These are phyloP conservation scores for Syzygium aromaticum DNA, from an alignment of 345 rosid species.

Conservation along the genomic window DNA sequence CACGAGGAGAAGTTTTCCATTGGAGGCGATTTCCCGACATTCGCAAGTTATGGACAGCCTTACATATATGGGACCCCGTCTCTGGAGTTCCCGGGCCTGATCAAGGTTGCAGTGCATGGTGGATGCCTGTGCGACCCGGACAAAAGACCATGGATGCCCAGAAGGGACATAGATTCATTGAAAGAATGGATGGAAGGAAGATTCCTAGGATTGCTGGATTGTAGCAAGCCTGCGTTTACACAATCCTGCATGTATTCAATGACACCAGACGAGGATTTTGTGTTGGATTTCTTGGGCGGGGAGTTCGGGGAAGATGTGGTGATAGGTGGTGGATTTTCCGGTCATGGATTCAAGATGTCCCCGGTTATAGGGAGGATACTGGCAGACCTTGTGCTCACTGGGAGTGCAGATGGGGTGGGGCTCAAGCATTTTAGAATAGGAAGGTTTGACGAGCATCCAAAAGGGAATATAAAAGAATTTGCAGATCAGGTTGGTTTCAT, in stretches of 20 bases:
- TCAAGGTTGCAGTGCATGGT: conserved; percentile 60
- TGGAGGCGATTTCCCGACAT: conserved; percentile 48
- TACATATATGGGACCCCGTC: conserved; percentile 79
- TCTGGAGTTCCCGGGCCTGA: conserved; percentile 72
- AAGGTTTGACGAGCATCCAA: conserved; percentile 40
- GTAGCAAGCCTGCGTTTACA: conserved; percentile 34
- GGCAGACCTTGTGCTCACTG: conserved; percentile 48
- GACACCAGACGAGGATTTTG: conserved; percentile 87
- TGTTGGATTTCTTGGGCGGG: conserved; percentile 72
- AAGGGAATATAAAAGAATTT: conserved; percentile 48
- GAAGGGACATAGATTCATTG: conserved; percentile 16
- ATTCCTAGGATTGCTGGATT: conserved; percentile 54
- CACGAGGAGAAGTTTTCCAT: conserved; percentile 35
- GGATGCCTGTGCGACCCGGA: conserved; percentile 75
- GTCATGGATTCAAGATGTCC: conserved; percentile 94
- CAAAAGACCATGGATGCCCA: conserved; percentile 73
- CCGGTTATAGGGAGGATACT: conserved; percentile 68
- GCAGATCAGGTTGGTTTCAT: conserved; percentile 35
- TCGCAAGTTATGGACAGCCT: conserved; percentile 56
- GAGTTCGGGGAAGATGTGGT: conserved; percentile 75
- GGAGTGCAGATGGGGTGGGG: conserved; percentile 50
- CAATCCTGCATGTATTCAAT: conserved; percentile 75
- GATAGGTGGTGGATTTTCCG: conserved; percentile 72
- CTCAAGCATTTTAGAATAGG: conserved; percentile 39
- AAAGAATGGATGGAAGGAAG: conserved; percentile 57